Conservation (phyloP, 1,284 basidiomycete species). For the Cutaneotrichosporon sp. region DNA sequence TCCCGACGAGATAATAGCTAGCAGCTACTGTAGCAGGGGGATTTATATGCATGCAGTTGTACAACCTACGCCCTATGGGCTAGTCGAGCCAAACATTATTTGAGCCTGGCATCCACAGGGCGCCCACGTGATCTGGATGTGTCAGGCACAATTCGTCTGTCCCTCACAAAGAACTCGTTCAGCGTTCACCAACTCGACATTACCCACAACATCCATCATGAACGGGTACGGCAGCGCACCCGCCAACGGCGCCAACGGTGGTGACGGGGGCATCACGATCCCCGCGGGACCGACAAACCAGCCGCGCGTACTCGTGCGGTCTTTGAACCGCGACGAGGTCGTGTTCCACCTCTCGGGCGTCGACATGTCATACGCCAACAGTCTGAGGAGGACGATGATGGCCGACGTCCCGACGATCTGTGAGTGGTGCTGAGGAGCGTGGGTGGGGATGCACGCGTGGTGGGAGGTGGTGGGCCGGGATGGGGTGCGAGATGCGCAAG, state of each 20-base stretch:
- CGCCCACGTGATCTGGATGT: background rate
- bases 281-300: slow-evolving; percentile 46
- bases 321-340: slow-evolving; percentile 71
- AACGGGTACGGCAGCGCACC: slow-evolving; percentile 8
- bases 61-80: background rate
- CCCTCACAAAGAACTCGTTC: slow-evolving; percentile 4
- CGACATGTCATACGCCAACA: slow-evolving; percentile 90
- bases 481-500: slow-evolving; percentile 7
- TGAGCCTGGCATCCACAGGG: background rate
- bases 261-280: slow-evolving; percentile 17
- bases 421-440: slow-evolving; percentile 55
- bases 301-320: slow-evolving; percentile 41
- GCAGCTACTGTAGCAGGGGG: no score
- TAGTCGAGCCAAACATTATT: background rate
- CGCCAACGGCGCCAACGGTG: background rate
- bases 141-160: background rate
- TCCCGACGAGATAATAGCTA: slow-evolving; percentile 11
- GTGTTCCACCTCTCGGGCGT: slow-evolving; percentile 92
- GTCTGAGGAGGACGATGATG: slow-evolving; percentile 83
- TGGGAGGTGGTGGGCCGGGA: no score
- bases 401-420: slow-evolving; percentile 93
- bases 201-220: slow-evolving; percentile 3
- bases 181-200: no score
- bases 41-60: background rate
- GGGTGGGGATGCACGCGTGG: background rate